Base-by-base conservation (phyloP, 1,139 yeast genomes). In the Magnusiomyces tetraspermus region DNA sequence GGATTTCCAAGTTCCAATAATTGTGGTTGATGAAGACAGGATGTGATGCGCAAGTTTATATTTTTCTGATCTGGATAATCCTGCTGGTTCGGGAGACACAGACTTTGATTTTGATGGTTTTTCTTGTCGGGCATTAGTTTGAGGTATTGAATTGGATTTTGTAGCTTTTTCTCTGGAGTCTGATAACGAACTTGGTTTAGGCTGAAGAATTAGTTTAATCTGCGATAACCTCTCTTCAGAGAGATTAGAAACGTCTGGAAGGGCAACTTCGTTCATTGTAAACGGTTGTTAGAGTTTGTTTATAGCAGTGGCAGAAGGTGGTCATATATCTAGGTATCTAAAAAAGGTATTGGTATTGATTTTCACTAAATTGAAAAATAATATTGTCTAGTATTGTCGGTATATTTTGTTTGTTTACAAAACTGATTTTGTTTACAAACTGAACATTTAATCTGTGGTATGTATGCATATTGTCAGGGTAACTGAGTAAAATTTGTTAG, bases 151-250 rank as follows among this genome's bases (percentile, higher is more conserved):
- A n/a, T n/a, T n/a, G n/a, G n/a, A n/a, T n/a, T n/a, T n/a, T n/a
- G n/a, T n/a, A n/a, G n/a, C n/a, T n/a, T n/a, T n/a, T n/a, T 13
- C 33, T 30, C 13, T 30, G 33, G 33, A 13, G 33, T 30, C 13
- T 13, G 23, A 19, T 19, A 22, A 19, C 5, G 42, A 5, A 3
- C 21, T 38, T 5, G 42, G 3, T 5, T 45, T 22, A 15, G 56
- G 42, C 37, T 48, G 55, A 13, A 58, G 47, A 15, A 51, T 40
- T 15, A 49, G 44, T 46, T 58, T 57, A 26, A 58, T 48, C 48
- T 51, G 50, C 6, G 53, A 38, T 24, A 55, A 53, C 24, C 53
- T 38, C 15, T 57, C 60, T 15, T 54, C 44, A 6, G 58, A 55
- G 28, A 53, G 51, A 24, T 51, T 43, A 17, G 48, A 50, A 24